These are phyloP conservation scores for Phytopythium montanum DNA, from an alignment of 352 stramenopile species.

Conservation along the genomic window DNA sequence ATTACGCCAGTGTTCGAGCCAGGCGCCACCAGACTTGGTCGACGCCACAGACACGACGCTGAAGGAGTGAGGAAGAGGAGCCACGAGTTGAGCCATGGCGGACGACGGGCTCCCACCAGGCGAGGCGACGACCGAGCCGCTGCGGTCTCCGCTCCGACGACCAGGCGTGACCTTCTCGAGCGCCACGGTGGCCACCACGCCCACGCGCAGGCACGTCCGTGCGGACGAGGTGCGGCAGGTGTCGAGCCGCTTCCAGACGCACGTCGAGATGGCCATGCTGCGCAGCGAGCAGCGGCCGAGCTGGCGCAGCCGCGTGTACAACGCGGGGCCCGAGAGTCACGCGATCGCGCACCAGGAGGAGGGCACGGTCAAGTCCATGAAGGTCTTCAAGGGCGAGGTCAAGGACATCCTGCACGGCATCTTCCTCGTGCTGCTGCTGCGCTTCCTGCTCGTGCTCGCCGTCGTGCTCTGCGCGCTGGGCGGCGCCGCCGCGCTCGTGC, in stretches of 20 bases:
- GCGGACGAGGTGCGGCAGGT: conserved; percentile 6
- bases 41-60: neutral
- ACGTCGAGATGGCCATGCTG: conserved; percentile 18
- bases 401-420: conserved; percentile 56
- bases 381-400: conserved; percentile 51
- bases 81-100: neutral
- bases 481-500: conserved; percentile 23
- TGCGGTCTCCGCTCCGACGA: neutral
- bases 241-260: conserved; percentile 13
- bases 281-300: conserved; percentile 6
- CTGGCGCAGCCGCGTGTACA: neutral
- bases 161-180: neutral
- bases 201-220: conserved; percentile 3
- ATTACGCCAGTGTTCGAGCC: neutral
- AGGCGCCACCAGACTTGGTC: neutral
- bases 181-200: conserved; percentile 2
- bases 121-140: neutral
- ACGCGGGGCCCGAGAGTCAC: conserved; percentile 2
- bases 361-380: conserved; percentile 50
- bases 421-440: conserved; percentile 55
- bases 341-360: conserved; percentile 34
- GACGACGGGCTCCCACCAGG: neutral
- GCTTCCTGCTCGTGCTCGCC: conserved; percentile 41
- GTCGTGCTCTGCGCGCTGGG: conserved; percentile 33
- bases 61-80: neutral